A percentile compares a stretch with the other conserved stretches of the same genome.
These are phyloP conservation scores for Colletotrichum eleusines DNA, from an alignment of 2,329 filamentous ascomycete genomes.

Conservation along the genomic window DNA sequence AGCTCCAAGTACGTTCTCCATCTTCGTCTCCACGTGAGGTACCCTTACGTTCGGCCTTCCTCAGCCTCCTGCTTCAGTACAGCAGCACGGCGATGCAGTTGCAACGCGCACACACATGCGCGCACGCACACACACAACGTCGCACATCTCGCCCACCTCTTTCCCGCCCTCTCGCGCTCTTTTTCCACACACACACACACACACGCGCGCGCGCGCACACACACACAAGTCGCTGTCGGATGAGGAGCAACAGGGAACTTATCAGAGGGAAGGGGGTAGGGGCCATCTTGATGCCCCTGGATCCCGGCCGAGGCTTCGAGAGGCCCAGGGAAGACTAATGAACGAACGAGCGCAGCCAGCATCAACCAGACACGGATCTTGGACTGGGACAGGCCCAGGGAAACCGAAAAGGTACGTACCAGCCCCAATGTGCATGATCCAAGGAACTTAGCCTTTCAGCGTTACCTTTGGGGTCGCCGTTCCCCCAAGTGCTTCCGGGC, in stretches of 20 bases:
- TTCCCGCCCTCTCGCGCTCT: too few species aligned
- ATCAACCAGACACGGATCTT: constrained; percentile 37
- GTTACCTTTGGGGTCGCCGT: constrained; percentile 39
- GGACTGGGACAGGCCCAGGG: constrained; percentile 35
- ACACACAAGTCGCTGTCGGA: constrained; percentile 21
- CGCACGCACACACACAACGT: neutral
- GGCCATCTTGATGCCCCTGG: constrained; percentile 33
- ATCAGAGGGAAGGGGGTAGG: constrained; percentile 6
- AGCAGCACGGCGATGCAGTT: constrained; percentile 12
- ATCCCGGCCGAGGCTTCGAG: constrained; percentile 27
- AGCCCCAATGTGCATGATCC: constrained; percentile 36
- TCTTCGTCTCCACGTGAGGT: constrained; percentile 4
- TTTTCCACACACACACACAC: neutral
- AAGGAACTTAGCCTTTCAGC: constrained; percentile 40
- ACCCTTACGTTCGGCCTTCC: constrained; percentile 3
- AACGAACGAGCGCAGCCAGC: constrained; percentile 36
- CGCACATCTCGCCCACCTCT: neutral
- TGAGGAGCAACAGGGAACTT: constrained; percentile 19
- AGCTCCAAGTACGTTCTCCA: neutral
- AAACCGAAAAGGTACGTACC: constrained; percentile 26
- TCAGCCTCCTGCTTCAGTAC: constrained; percentile 12
- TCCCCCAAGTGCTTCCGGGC: constrained; percentile 23
- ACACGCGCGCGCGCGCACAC: neutral
- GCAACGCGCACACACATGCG: neutral
- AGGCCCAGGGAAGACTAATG: constrained; percentile 29